Conservation (phyloP, 805 yeast genomes). For the Saturnispora bothae region DNA sequence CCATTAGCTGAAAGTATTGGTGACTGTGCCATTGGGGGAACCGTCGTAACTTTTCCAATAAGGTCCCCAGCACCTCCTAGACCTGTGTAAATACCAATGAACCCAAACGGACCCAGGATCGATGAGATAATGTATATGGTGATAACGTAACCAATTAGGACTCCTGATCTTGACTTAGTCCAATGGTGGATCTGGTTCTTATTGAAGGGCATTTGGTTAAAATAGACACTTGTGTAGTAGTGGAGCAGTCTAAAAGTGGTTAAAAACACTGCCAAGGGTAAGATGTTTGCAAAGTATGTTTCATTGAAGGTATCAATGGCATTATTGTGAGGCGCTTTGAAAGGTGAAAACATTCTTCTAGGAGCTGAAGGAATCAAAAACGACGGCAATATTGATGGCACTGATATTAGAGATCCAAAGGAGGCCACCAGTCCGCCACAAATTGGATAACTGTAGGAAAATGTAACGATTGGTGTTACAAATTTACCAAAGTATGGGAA, state of each 20-base stretch:
- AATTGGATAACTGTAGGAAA: conserved; percentile 32
- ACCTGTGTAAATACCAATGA: conserved; percentile 2
- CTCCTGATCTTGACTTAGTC: conserved; percentile 42
- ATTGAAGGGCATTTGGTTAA: conserved; percentile 5
- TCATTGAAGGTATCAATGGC: not conserved
- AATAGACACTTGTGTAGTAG: conserved; percentile 1
- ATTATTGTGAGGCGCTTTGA: conserved; percentile 3
- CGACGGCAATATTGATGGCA: conserved; percentile 16
- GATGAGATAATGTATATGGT: conserved; percentile 28
- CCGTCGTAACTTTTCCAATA: conserved; percentile 2
- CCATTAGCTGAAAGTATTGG: not conserved
- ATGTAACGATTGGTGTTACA: conserved; percentile 33
- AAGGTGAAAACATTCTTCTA: conserved; percentile 7
- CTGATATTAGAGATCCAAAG: conserved; percentile 31
- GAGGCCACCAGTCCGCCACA: conserved; percentile 39
- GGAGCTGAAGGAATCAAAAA: conserved; percentile 6
- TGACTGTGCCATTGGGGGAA: conserved; percentile 1
- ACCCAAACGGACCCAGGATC: conserved; percentile 7
- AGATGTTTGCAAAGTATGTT: conserved; percentile 1
- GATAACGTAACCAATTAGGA: conserved; percentile 33
- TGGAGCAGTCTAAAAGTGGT: not conserved
- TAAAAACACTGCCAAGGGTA: conserved; percentile 3
- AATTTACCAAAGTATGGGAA: conserved; percentile 34
- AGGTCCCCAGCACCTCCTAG: conserved; percentile 3
- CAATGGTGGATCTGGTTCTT: conserved; percentile 15